phyloP scores from a whole-genome alignment of 441 rosid species.

The Raphanus hybrid region DNA sequence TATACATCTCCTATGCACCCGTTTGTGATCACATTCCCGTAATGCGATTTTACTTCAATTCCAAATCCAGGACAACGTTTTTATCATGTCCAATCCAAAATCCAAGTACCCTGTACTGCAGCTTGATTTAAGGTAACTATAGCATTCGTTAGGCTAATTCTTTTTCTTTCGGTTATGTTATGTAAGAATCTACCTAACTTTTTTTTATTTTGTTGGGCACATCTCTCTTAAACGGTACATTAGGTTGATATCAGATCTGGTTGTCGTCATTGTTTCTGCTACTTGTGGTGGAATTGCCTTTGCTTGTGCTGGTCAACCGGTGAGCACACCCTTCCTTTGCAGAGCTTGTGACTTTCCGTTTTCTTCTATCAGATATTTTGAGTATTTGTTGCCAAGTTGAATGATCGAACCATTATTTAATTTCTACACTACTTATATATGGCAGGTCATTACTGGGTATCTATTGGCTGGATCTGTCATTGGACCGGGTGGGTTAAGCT shows the following conservation, averaged over 20 bases:
- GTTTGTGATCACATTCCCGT: neutral
- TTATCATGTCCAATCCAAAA: conserved; percentile 92
- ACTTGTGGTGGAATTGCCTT: conserved; percentile 99
- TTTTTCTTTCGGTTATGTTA: neutral
- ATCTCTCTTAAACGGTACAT: conserved; percentile 24
- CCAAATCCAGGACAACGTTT: conserved; percentile 73
- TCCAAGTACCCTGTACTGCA: conserved; percentile 91
- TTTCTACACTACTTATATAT: conserved; percentile 34
- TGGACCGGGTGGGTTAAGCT: conserved; percentile 97
- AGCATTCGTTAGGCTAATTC: conserved; percentile 9
- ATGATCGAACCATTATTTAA: neutral
- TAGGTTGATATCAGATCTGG: conserved; percentile 94
- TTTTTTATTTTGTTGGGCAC: conserved; percentile 30
- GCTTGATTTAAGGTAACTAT: conserved; percentile 75
- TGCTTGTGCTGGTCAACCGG: conserved; percentile 99
- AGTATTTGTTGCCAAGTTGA: neutral
- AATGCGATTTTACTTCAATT: conserved; percentile 3
- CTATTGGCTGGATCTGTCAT: conserved; percentile 93
- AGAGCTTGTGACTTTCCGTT: conserved; percentile 26
- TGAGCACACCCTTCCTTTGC: conserved; percentile 43
- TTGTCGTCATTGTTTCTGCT: conserved; percentile 94
- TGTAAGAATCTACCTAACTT: neutral
- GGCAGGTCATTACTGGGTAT: conserved; percentile 96
- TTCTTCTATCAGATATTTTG: conserved; percentile 4
- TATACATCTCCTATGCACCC: neutral